These are phyloP conservation scores for Sordariomycetes sp. DNA, from an alignment of 2,329 filamentous ascomycete species.

Conservation along the genomic window DNA sequence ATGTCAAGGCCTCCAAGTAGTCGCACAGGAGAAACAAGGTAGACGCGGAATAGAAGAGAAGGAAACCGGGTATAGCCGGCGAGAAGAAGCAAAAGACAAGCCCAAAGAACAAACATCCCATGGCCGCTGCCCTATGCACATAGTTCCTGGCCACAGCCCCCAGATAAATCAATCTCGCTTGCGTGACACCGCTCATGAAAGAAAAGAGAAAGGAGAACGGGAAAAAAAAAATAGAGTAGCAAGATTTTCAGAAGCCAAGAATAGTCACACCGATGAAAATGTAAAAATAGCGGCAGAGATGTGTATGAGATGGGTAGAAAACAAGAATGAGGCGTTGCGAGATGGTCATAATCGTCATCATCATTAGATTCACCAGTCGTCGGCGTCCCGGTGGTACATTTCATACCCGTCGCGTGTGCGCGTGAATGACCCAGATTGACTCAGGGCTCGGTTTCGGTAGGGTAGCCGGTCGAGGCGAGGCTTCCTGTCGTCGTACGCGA, in stretches of 20 bases:
- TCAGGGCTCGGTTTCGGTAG: constrained; percentile 33
- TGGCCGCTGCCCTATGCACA: neutral
- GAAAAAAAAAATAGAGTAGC: neutral
- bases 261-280: neutral
- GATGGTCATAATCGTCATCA: constrained; percentile 2
- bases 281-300: neutral
- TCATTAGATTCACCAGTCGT: constrained; percentile 2
- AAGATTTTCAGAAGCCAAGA: neutral
- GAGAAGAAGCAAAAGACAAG: constrained; percentile 1
- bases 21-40: constrained; percentile 7
- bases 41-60: constrained; percentile 11
- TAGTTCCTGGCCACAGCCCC: neutral
- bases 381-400: constrained; percentile 7
- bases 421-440: constrained; percentile 36
- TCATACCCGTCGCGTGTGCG: constrained; percentile 14
- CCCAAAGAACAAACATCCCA: constrained; percentile 6
- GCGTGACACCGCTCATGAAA: neutral
- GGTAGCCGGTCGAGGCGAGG: constrained; percentile 32
- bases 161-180: constrained; percentile 4
- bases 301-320: neutral
- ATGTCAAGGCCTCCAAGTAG: constrained; percentile 7
- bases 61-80: constrained; percentile 8
- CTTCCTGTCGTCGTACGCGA: constrained; percentile 35
- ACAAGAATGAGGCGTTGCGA: neutral
- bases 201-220: neutral